Evolutionary conservation across 768 basidiomycete species (phyloP).

Genomic region (Boletus vinaceobasis): DNA sequence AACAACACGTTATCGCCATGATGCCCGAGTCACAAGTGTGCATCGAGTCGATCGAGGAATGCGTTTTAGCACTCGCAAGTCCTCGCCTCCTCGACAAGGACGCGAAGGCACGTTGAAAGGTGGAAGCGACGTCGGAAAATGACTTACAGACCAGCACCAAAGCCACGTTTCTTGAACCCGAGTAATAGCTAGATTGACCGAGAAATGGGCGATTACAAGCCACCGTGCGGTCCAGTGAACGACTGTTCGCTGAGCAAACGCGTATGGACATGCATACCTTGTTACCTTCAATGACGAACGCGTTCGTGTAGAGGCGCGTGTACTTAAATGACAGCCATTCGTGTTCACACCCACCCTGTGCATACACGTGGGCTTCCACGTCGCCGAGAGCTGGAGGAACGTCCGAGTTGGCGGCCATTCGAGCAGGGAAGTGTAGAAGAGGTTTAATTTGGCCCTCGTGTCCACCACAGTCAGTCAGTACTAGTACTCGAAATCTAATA

Average conservation of each 20-base stretch:
- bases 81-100: background rate
- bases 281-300: slow-evolving; percentile 55
- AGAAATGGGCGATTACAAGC: slow-evolving; percentile 23
- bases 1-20: background rate
- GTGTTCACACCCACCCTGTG: slow-evolving; percentile 37
- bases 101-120: background rate
- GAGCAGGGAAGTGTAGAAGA: background rate
- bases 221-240: background rate
- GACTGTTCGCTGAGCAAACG: background rate
- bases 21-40: background rate
- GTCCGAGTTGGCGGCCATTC: slow-evolving; percentile 12
- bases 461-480: background rate
- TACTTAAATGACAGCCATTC: slow-evolving; percentile 47
- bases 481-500: background rate
- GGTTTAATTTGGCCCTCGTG: background rate
- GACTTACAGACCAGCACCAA: slow-evolving; percentile 59
- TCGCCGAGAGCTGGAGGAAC: slow-evolving; percentile 44
- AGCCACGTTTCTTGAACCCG: slow-evolving; percentile 77
- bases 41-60: background rate
- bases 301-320: slow-evolving; percentile 61
- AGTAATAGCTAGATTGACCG: slow-evolving; percentile 68
- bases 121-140: background rate
- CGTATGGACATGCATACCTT: slow-evolving; percentile 40
- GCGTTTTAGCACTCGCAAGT: background rate
- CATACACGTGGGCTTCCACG: slow-evolving; percentile 23